Base-by-base conservation (phyloP, 2,329 filamentous ascomycete genomes). In the Raffaelea arxii region DNA sequence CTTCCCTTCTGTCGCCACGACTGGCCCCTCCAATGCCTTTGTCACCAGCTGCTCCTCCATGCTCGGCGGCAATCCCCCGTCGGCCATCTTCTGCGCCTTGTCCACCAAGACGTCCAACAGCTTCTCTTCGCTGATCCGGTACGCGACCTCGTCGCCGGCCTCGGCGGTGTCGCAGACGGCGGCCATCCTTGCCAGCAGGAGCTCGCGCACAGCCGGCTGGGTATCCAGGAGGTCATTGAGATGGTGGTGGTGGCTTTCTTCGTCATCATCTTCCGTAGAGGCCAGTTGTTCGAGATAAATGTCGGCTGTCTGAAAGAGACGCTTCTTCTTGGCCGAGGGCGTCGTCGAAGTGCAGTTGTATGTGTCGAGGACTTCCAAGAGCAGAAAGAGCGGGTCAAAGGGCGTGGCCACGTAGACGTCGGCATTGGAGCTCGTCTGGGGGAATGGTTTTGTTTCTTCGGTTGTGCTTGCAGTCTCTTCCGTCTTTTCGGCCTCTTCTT, bases 1-100 rank as follows among this genome's bases (percentile, higher is more conserved):
- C 10, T 14, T 23, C 32, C 43, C 12, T 56, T 74, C 82, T 36
- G 89, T 71, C 25, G 78, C 78, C 55, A 86, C 68, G 38, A 94
- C 69, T 0, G 92, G 91, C 4, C 81, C 76, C 55, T 92, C 85
- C 5, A 98, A 69, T 2, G 77, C 76, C 57, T 83, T 83, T 44
- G 73, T 77, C 9, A 98, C 79, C 55, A 95, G 94, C 37, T 78
- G 82, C 41, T 92, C 85, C 59, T 96, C 91, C 72, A 98, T 76
- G 55, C 84, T 94, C 6, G 70, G 66, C 2, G 92, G 89, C 10
- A 97, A 66, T 0, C 80, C 78, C 4, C 27, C 25, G 18, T 67
- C 63, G n/a, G 73, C 71, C 72, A 94, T 84, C 5, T 71, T 71
- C 50, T 73, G 71, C 5, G 89, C 88, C 62, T 96, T 97, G 18